phyloP scores from a whole-genome alignment of 768 basidiomycete genomes.

The Boletus vinaceobasis region DNA sequence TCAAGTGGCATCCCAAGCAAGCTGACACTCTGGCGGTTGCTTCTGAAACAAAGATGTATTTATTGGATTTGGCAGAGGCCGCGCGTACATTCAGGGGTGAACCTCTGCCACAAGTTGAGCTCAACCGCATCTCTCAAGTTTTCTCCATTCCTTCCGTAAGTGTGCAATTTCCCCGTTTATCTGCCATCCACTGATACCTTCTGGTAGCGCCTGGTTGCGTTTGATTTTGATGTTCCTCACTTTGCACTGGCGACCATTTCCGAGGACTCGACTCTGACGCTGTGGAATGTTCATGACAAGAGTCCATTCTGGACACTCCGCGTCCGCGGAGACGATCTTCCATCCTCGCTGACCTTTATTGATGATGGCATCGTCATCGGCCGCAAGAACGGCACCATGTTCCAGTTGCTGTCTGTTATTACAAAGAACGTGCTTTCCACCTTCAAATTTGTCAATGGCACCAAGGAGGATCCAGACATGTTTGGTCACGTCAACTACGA shows the following conservation, averaged over 20 bases:
- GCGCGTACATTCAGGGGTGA: constrained; percentile 59
- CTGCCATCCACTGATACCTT: background rate
- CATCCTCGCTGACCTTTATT: constrained; percentile 81
- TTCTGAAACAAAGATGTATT: constrained; percentile 69
- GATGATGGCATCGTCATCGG: constrained; percentile 85
- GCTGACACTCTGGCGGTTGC: constrained; percentile 80
- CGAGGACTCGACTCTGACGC: constrained; percentile 74
- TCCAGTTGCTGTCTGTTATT: constrained; percentile 77
- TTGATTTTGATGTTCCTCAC: constrained; percentile 80
- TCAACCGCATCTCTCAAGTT: constrained; percentile 64
- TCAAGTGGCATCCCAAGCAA: constrained; percentile 88
- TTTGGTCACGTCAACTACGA: constrained; percentile 88
- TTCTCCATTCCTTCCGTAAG: constrained; percentile 71
- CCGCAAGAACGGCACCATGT: constrained; percentile 78
- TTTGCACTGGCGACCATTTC: constrained; percentile 79
- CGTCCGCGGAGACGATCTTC: constrained; percentile 74
- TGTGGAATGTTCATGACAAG: constrained; percentile 80
- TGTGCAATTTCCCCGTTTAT: background rate
- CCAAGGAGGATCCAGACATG: constrained; percentile 76
- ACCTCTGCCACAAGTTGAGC: constrained; percentile 63
- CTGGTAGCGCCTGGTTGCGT: constrained; percentile 71
- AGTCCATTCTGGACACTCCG: constrained; percentile 72
- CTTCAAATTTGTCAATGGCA: constrained; percentile 70
- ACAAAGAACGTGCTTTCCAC: constrained; percentile 73
- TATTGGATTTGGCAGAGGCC: constrained; percentile 68